Conservation (phyloP, 164 flowering plant genomes). For the Houttuynia cordata region DNA sequence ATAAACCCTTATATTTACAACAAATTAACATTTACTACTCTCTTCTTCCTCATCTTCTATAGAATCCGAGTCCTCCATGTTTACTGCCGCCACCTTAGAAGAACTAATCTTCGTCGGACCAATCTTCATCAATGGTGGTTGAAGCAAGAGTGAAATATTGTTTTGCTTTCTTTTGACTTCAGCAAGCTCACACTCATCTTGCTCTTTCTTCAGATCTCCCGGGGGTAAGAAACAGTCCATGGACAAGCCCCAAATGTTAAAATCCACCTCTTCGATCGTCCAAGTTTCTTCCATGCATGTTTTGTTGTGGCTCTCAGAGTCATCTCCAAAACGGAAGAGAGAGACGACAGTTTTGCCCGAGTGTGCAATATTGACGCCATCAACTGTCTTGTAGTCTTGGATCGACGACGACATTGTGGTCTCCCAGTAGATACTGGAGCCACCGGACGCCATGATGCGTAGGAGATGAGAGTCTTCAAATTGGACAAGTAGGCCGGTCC, state of each 20-base stretch:
- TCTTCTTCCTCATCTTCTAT: constrained; percentile 10
- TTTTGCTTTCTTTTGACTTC: constrained; percentile 10
- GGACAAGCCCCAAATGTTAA: constrained; percentile 74
- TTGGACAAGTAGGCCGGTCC: constrained; percentile 64
- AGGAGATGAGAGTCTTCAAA: constrained; percentile 77
- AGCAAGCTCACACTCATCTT: constrained; percentile 17
- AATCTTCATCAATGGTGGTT: constrained; percentile 24
- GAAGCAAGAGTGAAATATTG: constrained; percentile 16
- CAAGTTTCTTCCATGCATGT: constrained; percentile 85
- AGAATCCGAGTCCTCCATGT: constrained; percentile 23
- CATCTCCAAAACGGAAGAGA: constrained; percentile 60
- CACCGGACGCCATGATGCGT: constrained; percentile 36
- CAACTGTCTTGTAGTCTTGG: constrained; percentile 55
- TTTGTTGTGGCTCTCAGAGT: constrained; percentile 40
- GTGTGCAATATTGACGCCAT: constrained; percentile 79
- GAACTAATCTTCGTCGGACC: too few species aligned
- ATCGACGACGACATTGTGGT: constrained; percentile 75
- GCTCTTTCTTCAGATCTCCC: constrained; percentile 60
- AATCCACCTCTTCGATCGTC: constrained; percentile 80
- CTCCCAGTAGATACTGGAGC: constrained; percentile 64
- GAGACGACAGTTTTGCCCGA: constrained; percentile 56
- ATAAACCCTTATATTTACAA: not conserved
- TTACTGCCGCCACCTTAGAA: constrained; percentile 46
- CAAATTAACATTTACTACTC: not conserved
- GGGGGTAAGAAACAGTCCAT: constrained; percentile 85